phyloP scores from a whole-genome alignment of 148 eudicot species.

The Beta vulgaris region DNA sequence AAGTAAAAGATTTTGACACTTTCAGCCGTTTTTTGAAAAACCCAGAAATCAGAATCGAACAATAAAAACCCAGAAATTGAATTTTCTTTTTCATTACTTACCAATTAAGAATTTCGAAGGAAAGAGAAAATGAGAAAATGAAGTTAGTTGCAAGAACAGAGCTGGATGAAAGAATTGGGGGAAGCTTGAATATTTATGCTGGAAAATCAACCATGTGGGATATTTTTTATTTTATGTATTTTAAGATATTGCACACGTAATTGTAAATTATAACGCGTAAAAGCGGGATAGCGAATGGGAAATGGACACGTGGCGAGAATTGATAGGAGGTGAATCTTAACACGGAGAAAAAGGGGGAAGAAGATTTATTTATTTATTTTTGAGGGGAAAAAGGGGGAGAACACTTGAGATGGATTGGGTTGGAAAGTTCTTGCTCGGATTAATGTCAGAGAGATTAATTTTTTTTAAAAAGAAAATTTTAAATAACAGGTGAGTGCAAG shows the following conservation, averaged over 20 bases:
- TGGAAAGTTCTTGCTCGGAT: neutral
- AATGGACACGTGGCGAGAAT: slow-evolving; percentile 6
- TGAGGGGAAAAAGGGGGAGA: too few relatives aligned
- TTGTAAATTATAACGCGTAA: slow-evolving; percentile 10
- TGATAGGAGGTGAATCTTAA: neutral
- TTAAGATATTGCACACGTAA: neutral
- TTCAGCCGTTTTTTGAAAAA: neutral
- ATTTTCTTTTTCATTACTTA: slow-evolving; percentile 1
- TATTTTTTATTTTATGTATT: neutral
- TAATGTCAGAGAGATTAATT: neutral
- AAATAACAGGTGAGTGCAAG: neutral
- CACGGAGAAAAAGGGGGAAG: neutral
- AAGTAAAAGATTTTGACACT: neutral
- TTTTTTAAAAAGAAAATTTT: neutral
- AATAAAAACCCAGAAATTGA: neutral
- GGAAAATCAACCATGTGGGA: slow-evolving; percentile 17
- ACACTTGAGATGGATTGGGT: too few relatives aligned
- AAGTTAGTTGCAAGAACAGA: neutral
- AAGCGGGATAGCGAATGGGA: neutral
- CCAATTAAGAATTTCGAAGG: slow-evolving; percentile 1
- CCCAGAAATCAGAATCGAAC: neutral
- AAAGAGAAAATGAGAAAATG: neutral
- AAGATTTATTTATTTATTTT: too few relatives aligned
- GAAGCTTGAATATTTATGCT: neutral
- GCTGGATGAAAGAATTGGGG: neutral